Evolutionary conservation across 2,329 filamentous ascomycete species (phyloP).

Genomic region (Apiospora pterosperma): DNA sequence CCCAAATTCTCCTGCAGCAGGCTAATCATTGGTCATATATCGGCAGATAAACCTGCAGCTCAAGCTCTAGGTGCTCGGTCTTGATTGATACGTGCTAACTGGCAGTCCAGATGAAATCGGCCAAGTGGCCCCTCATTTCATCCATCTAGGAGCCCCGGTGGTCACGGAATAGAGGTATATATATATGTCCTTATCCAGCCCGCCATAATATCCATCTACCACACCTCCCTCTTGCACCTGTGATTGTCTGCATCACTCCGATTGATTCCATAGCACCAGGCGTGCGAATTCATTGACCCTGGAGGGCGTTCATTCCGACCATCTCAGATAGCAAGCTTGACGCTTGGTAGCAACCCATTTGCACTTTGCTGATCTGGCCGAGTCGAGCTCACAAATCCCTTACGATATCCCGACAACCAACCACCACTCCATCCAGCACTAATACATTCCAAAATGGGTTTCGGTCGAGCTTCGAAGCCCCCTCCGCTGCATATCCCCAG

Average conservation of each 20-base stretch:
- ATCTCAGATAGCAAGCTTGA: constrained; percentile 15
- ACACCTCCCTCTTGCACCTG: neutral
- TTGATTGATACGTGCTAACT: neutral
- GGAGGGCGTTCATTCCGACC: constrained; percentile 21
- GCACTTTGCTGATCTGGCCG: neutral
- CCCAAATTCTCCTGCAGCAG: neutral
- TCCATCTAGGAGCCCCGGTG: neutral
- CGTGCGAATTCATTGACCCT: constrained; percentile 19
- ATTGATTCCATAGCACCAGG: constrained; percentile 19
- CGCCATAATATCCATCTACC: constrained; percentile 7
- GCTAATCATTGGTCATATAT: neutral
- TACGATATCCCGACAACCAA: neutral
- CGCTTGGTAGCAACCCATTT: constrained; percentile 7
- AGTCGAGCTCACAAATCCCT: neutral
- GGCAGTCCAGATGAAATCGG: constrained; percentile 8
- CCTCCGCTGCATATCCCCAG: constrained; percentile 11
- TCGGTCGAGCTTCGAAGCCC: constrained; percentile 14
- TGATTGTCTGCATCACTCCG: neutral
- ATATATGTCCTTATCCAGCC: constrained; percentile 3
- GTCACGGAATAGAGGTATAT: neutral
- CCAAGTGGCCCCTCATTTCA: constrained; percentile 14
- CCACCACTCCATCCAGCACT: neutral
- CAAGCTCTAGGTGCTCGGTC: neutral
- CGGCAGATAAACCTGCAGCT: neutral
- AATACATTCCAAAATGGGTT: constrained; percentile 17